phyloP scores from a whole-genome alignment of 2,329 filamentous ascomycete species.

The Penicillium sp. region DNA sequence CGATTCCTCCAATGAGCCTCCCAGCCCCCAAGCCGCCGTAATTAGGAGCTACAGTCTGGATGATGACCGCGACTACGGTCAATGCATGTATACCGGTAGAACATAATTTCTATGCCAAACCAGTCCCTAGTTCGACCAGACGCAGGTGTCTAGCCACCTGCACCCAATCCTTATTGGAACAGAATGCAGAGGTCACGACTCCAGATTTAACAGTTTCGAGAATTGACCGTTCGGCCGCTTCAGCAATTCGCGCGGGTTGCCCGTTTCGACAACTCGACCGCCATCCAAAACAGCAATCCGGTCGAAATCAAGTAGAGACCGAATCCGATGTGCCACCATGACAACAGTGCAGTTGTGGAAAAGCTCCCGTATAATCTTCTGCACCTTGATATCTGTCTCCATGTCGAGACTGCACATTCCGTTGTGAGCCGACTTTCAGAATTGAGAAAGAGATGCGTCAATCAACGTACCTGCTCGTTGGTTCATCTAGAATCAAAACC shows the following conservation, averaged over 20 bases:
- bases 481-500: constrained; percentile 26
- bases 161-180: no score
- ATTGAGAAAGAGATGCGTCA: not conserved
- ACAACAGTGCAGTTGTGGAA: constrained; percentile 18
- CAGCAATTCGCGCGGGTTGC: constrained; percentile 11
- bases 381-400: constrained; percentile 16
- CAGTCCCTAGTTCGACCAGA: no score
- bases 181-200: no score
- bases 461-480: constrained; percentile 24
- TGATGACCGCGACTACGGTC: no score
- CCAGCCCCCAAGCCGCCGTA: constrained; percentile 32
- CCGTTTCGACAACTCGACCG: constrained; percentile 17
- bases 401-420: constrained; percentile 10
- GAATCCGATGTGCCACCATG: constrained; percentile 18
- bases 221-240: not conserved
- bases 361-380: constrained; percentile 12
- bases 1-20: constrained; percentile 41
- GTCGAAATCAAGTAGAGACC: constrained; percentile 19
- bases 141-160: no score
- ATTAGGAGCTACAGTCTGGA: constrained; percentile 34
- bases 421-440: not conserved
- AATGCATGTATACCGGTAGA: no score
- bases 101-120: no score
- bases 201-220: no score
- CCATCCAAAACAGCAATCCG: constrained; percentile 14